Evolutionary conservation across 2,329 filamentous ascomycete species (phyloP), one percentile per base, ranked within the genome.

Genomic region (Dryadomyces quercus-mongolicae): DNA sequence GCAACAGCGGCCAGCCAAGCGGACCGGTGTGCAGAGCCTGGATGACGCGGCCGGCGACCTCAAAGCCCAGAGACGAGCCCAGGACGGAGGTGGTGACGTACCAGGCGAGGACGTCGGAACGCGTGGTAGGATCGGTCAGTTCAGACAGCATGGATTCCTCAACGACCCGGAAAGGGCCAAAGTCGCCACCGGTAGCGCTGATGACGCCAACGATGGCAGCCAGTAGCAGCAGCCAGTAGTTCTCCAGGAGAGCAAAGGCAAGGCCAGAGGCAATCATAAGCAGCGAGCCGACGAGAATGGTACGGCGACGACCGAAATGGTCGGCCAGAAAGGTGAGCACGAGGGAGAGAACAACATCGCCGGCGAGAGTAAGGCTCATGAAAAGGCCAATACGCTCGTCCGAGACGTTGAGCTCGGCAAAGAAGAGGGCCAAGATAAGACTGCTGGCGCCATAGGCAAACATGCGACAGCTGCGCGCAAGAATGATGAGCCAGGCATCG

Each of bases 31-130:
- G 66, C 15, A 82, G 65, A 38, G 60, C 70, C 54, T 77, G 71
- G 31, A 82, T 68, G 46, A 78, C 65, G 46, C 75, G 65, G 1
- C 80, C 80, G 0, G 75, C 72, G 2, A 71, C 57, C 59, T 76
- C 78, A 8, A 72, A 79, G 2, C 80, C 80, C 5, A 74, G 60
- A 0, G 76, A 72, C 0, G 77, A 77, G 1, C 78, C 80, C 2
- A 81, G 66, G n/a, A 73, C 74, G 0, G 78, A 75, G 2, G 69
- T 71, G 16, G 76, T 80, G 44, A 83, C 75, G 60, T 86, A 84
- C 82, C 82, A 86, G 9, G 78, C 74, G 56, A 85, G 70, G n/a
- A 86, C 80, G 64, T 85, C 81, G 15, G 79, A 70, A 49, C 82
- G 69, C 1, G 74, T 76, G 34, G 71, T 65, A 0, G 75, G 71